A percentile compares a stretch with the other conserved stretches of the same genome.
phyloP scores from a whole-genome alignment of 2,329 filamentous ascomycete genomes.

The Polytolypa hystricis region DNA sequence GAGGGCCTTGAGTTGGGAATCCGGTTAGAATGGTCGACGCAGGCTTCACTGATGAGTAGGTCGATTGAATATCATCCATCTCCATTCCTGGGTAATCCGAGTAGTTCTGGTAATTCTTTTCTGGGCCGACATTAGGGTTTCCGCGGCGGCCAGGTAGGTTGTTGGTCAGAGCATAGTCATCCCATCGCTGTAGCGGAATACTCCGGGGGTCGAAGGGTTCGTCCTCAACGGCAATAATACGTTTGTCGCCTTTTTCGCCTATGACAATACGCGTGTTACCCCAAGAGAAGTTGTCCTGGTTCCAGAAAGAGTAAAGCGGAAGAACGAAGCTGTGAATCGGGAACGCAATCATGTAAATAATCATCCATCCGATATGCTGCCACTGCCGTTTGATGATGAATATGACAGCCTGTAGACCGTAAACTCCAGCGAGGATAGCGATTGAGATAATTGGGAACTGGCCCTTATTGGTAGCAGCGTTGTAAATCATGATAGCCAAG shows the following conservation, averaged over 20 bases:
- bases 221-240: slow-evolving; percentile 73
- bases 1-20: slow-evolving; percentile 55
- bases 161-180: slow-evolving; percentile 82
- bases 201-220: slow-evolving; percentile 83
- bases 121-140: slow-evolving; percentile 51
- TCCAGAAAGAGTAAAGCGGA: slow-evolving; percentile 98
- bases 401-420: slow-evolving; percentile 89
- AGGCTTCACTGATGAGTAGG: slow-evolving; percentile 85
- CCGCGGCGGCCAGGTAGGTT: slow-evolving; percentile 85
- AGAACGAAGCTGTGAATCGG: slow-evolving; percentile 87
- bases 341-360: slow-evolving; percentile 93
- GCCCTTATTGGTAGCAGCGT: slow-evolving; percentile 55
- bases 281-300: slow-evolving; percentile 98
- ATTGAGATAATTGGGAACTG: slow-evolving; percentile 80
- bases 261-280: slow-evolving; percentile 97
- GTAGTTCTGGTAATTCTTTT: slow-evolving; percentile 50
- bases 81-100: slow-evolving; percentile 68
- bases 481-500: slow-evolving; percentile 77
- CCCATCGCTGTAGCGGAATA: slow-evolving; percentile 92
- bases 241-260: slow-evolving; percentile 82
- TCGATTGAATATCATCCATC: slow-evolving; percentile 95
- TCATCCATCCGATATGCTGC: slow-evolving; percentile 99
- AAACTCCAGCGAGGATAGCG: slow-evolving; percentile 78
- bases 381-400: slow-evolving; percentile 96
- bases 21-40: slow-evolving; percentile 78